Conservation (phyloP, 805 yeast genomes). For the Teunomyces atbi region DNA sequence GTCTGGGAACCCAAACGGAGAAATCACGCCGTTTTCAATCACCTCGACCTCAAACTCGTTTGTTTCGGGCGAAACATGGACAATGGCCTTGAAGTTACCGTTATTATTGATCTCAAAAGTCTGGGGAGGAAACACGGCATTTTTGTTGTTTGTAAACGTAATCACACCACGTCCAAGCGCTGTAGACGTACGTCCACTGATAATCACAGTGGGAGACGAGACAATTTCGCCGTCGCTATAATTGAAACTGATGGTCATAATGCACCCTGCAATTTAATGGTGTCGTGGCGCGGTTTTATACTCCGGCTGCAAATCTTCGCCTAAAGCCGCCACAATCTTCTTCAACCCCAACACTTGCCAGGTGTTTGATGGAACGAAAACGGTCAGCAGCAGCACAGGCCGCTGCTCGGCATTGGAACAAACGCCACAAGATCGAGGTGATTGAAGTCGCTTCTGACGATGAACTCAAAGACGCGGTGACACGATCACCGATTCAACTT, state of each 20-base stretch:
- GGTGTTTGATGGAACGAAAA: constrained; percentile 5
- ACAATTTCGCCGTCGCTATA: constrained; percentile 36
- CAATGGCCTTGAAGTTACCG: constrained; percentile 71
- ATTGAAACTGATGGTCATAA: constrained; percentile 27
- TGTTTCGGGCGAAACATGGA: constrained; percentile 56
- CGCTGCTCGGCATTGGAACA: constrained; percentile 26
- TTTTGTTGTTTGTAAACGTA: constrained; percentile 31
- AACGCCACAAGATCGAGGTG: constrained; percentile 7
- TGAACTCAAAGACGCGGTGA: constrained; percentile 4
- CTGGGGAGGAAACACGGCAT: constrained; percentile 60
- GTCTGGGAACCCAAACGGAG: constrained; percentile 24
- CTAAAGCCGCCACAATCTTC: too few species aligned
- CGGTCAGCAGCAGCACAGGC: constrained; percentile 22
- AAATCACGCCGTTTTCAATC: constrained; percentile 36
- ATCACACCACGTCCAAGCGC: constrained; percentile 23
- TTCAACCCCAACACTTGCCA: too few species aligned
- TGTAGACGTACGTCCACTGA: constrained; percentile 28
- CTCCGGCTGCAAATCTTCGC: neutral
- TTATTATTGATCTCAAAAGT: constrained; percentile 60
- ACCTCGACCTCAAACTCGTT: constrained; percentile 58
- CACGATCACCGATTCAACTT: constrained; percentile 21
- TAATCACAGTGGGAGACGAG: constrained; percentile 38
- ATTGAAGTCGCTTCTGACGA: constrained; percentile 12
- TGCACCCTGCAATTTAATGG: neutral
- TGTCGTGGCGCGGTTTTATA: neutral